Base-by-base conservation (phyloP, 1,284 basidiomycete species). In the Ceratobasidium sp. region DNA sequence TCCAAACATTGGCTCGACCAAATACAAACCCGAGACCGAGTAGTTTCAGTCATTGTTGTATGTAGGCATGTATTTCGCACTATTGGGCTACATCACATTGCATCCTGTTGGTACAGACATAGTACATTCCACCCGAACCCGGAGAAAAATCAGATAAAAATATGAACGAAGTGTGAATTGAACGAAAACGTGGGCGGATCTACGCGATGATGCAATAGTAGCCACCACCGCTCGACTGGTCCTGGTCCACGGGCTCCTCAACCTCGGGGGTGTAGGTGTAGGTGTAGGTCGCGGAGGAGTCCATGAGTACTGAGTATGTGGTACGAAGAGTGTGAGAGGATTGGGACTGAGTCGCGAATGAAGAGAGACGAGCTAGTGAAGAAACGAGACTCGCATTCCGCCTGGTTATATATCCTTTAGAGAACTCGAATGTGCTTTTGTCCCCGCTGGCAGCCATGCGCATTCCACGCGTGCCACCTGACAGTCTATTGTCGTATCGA, bases 191-290 rank as follows among this genome's bases (percentile, higher is more conserved):
- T 54, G 52, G 23, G 23, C n/a, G 52, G 12, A 54, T 54, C 23
- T 54, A 54, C 8, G 67, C 67, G 30, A 69, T 69, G 50, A 69
- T 52, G 67, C 67, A 69, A 52, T 69, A 67, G 23, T 27, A 35
- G 50, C 23, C 10, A 23, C 67, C 52, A 20, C 52, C 52, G 52
- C 35, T 55, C 20, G 23, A n/a, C n/a, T 38, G 23, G n/a, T 69
- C 67, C 35, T 69, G 50, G 27, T 69, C 52, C 33, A 69, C 67
- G 8, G 67, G 67, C 33, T 69, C 52, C 67, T 69, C 67, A 33
- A 38, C 52, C 67, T 69, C 67, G 50, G 50, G 14, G 30, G 67
- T 33, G 52, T 52, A 69, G 20, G 67, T 52, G 50, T 69, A 69
- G 67, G 35, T 69, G 50, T 69, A 69, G 10, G 52, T 50, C 23